Conservation (phyloP, 768 basidiomycete species). For the Erythrobasidium yunnanense region DNA sequence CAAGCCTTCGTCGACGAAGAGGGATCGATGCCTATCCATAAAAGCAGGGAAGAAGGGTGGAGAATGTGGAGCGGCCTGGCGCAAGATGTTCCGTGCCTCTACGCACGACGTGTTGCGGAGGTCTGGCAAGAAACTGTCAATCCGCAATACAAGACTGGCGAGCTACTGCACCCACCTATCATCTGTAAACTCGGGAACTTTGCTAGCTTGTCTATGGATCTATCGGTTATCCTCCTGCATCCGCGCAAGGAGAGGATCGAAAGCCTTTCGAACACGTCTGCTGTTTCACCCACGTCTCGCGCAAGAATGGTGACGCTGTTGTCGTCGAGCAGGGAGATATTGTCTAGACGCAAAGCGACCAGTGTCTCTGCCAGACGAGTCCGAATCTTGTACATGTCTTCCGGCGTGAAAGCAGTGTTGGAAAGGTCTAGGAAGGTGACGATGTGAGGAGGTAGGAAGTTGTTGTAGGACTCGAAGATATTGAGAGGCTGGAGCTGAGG, state of each 20-base stretch:
- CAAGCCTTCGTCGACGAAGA: not conserved
- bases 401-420: conserved; percentile 5
- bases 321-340: not conserved
- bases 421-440: conserved; percentile 9
- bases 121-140: no score
- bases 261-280: conserved; percentile 1
- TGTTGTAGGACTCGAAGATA: not conserved
- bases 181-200: conserved; percentile 1
- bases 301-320: not conserved
- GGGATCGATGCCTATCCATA: not conserved
- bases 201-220: not conserved
- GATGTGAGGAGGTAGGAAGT: not conserved
- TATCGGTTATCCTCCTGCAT: conserved; percentile 9
- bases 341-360: conserved; percentile 7
- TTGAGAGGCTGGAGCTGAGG: not conserved
- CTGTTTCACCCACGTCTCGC: not conserved
- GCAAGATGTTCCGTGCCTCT: not conserved
- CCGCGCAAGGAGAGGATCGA: conserved; percentile 7
- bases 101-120: conserved; percentile 9
- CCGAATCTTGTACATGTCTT: conserved; percentile 10
- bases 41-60: conserved; percentile 19
- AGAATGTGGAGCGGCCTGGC: not conserved
- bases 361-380: not conserved
- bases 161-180: not conserved
- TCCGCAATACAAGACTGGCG: no score